These are phyloP conservation scores for Eutypa lata DNA, from an alignment of 2,329 filamentous ascomycete species.

Conservation along the genomic window DNA sequence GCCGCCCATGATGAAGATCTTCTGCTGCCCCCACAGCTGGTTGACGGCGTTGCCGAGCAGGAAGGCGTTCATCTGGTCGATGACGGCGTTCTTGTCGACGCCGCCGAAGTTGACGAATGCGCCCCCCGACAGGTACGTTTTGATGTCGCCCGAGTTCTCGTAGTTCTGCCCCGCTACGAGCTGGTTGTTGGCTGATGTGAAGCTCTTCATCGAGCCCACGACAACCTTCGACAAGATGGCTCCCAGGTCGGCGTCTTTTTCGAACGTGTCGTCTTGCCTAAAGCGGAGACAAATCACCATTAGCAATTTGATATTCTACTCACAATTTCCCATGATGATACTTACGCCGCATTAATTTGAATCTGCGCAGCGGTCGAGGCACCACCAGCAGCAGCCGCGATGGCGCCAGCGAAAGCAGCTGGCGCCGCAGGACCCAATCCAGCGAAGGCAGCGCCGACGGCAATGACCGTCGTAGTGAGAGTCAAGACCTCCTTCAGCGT, in stretches of 20 bases:
- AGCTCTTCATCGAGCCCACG: slow-evolving; percentile 2
- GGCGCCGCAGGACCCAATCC: not conserved
- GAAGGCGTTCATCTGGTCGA: slow-evolving; percentile 3
- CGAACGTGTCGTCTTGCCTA: slow-evolving; percentile 3
- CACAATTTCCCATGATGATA: not conserved
- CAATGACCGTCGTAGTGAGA: slow-evolving; percentile 1
- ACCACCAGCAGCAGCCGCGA: not conserved
- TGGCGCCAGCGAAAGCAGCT: not conserved
- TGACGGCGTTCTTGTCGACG: slow-evolving; percentile 2
- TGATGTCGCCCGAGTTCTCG: slow-evolving; percentile 5
- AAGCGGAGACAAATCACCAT: not conserved
- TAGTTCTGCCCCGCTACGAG: slow-evolving; percentile 5
- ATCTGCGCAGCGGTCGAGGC: slow-evolving; percentile 1
- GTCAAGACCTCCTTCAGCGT: slow-evolving; percentile 3
- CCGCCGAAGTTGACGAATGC: slow-evolving; percentile 6
- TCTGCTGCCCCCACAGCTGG: slow-evolving; percentile 7
- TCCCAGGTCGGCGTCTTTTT: slow-evolving; percentile 6
- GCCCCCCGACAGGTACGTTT: not conserved
- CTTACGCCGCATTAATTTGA: slow-evolving; percentile 2
- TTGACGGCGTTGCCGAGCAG: slow-evolving; percentile 6
- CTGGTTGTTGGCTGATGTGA: slow-evolving; percentile 7
- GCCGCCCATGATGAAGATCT: slow-evolving; percentile 7
- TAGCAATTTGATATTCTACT: no score
- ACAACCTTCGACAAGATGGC: slow-evolving; percentile 2
- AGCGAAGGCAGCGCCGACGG: slow-evolving; percentile 3